These are phyloP conservation scores for Strobilomyces echinocephalus DNA, from an alignment of 768 basidiomycete species.

Conservation along the genomic window DNA sequence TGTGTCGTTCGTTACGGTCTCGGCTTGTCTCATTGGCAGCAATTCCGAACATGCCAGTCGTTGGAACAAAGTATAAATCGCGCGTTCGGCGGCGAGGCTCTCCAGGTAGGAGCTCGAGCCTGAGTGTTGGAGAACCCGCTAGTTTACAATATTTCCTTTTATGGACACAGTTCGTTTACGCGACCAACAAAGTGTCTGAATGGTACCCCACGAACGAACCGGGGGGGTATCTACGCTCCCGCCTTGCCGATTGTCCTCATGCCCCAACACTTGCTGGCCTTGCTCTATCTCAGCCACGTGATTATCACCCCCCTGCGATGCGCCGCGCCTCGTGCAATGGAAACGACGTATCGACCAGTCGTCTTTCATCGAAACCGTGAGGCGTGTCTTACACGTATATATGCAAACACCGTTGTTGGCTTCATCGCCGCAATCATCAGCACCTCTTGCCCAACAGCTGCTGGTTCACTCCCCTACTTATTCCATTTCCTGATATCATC, in stretches of 20 bases:
- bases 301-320: conserved; percentile 31
- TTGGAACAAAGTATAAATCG: too few species aligned
- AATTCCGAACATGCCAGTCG: too few species aligned
- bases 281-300: conserved; percentile 29
- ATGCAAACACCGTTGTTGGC: conserved; percentile 22
- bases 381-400: conserved; percentile 28
- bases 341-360: conserved; percentile 21
- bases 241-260: conserved; percentile 8
- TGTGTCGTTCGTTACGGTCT: too few species aligned
- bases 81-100: too few species aligned
- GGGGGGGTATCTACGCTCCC: too few species aligned
- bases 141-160: too few species aligned
- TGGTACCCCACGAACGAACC: too few species aligned
- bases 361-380: conserved; percentile 32
- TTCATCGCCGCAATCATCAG: conserved; percentile 18
- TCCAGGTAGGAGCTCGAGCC: too few species aligned
- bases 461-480: conserved; percentile 3
- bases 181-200: too few species aligned
- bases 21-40: too few species aligned
- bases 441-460: conserved; percentile 13
- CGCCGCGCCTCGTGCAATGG: conserved; percentile 27
- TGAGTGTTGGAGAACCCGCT: too few species aligned
- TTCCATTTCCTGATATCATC: conserved; percentile 7
- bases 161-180: too few species aligned
- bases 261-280: conserved; percentile 31